Percentiles rank a stretch among this genome's conserved stretches.
These are phyloP conservation scores for Gigaspora rosea DNA, from an alignment of 192 early-diverging fungal species.

Conservation along the genomic window DNA sequence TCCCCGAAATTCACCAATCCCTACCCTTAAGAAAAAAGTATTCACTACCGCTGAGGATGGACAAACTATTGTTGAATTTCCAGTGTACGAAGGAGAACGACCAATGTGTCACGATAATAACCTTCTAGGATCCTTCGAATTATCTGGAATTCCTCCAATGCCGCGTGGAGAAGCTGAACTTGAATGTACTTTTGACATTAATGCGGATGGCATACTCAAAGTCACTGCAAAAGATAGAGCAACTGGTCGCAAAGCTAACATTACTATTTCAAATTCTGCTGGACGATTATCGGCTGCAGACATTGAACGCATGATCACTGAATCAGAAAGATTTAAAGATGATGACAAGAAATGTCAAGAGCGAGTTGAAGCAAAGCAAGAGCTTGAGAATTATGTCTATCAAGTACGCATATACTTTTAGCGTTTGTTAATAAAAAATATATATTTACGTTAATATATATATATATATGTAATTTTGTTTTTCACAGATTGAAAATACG, in stretches of 20 bases:
- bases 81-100: conserved; percentile 86
- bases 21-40: conserved; percentile 76
- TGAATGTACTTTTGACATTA: conserved; percentile 81
- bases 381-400: conserved; percentile 77
- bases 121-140: conserved; percentile 81
- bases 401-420: conserved; percentile 41
- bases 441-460: neutral
- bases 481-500: conserved; percentile 56
- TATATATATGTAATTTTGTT: neutral
- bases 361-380: conserved; percentile 78
- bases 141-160: conserved; percentile 76
- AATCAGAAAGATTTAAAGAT: conserved; percentile 87
- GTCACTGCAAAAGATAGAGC: conserved; percentile 91
- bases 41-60: conserved; percentile 84
- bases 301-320: conserved; percentile 91
- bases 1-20: conserved; percentile 83
- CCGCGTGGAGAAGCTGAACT: conserved; percentile 79
- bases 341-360: conserved; percentile 71
- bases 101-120: conserved; percentile 91
- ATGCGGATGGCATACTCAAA: conserved; percentile 88
- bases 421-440: neutral
- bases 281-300: conserved; percentile 87
- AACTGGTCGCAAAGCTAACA: conserved; percentile 86
- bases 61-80: conserved; percentile 85
- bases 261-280: conserved; percentile 95